These are phyloP conservation scores for Pugionium cornutum DNA, from an alignment of 345 rosid species.

Conservation along the genomic window DNA sequence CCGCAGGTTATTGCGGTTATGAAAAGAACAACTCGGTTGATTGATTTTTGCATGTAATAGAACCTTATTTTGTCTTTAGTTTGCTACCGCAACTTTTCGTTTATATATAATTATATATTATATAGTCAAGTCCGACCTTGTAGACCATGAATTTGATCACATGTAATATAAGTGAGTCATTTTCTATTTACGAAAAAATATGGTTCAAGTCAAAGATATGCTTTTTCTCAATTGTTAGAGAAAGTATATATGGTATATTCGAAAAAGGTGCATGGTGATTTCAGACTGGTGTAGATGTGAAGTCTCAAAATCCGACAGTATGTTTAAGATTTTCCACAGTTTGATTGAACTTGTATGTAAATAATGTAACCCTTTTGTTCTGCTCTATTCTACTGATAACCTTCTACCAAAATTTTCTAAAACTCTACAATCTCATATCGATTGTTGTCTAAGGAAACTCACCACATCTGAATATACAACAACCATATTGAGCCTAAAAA, in stretches of 20 bases:
- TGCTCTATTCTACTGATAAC: too few relatives aligned
- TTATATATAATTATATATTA: too few relatives aligned
- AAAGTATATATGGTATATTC: slow-evolving; percentile 21
- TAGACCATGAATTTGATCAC: not conserved
- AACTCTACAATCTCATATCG: too few relatives aligned
- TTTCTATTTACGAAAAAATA: not conserved
- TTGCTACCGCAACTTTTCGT: not conserved
- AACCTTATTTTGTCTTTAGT: not conserved
- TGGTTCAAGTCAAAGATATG: slow-evolving; percentile 14
- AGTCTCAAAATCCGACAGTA: not conserved
- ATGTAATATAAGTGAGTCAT: not conserved
- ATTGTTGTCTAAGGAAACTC: too few relatives aligned
- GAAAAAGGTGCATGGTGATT: not conserved
- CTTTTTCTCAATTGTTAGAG: not conserved
- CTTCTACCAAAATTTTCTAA: too few relatives aligned
- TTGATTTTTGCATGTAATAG: not conserved
- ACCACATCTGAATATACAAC: too few relatives aligned
- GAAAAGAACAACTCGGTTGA: too few relatives aligned
- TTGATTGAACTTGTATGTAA: not conserved
- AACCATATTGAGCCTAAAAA: too few relatives aligned
- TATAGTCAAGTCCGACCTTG: not conserved
- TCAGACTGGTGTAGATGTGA: not conserved
- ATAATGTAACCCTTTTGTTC: not conserved
- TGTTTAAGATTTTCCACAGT: not conserved
- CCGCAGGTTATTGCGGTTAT: too few relatives aligned